These are phyloP conservation scores for Epichloe typhina DNA, from an alignment of 2,329 filamentous ascomycete genomes.

Conservation along the genomic window DNA sequence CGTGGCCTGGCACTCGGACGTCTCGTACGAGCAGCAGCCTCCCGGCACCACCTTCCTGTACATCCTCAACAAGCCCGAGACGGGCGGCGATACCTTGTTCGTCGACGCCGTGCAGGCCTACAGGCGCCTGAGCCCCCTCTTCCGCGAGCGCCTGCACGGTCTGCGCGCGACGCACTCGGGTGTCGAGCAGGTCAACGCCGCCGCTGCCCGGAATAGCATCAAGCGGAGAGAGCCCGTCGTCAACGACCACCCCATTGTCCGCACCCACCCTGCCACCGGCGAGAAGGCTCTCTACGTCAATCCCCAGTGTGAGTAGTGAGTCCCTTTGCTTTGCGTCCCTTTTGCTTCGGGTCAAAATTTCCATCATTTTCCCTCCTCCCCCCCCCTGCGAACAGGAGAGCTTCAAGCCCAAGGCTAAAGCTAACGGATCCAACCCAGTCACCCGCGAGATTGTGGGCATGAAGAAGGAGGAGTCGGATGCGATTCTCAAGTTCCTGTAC, in stretches of 20 bases:
- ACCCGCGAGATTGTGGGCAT: constrained; percentile 68
- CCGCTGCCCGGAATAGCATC: constrained; percentile 52
- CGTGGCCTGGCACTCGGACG: constrained; percentile 80
- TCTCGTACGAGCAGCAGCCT: constrained; percentile 78
- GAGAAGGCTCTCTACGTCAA: constrained; percentile 79
- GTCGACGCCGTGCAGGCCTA: constrained; percentile 71
- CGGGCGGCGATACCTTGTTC: constrained; percentile 78
- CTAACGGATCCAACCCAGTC: constrained; percentile 32
- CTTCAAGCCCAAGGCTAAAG: background rate
- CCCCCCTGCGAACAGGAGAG: background rate
- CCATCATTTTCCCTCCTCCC: too few species aligned
- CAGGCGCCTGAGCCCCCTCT: constrained; percentile 62
- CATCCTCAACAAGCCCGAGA: constrained; percentile 66
- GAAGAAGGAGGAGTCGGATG: constrained; percentile 79
- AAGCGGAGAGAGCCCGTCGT: constrained; percentile 64
- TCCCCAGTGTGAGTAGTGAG: constrained; percentile 55
- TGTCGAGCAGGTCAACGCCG: constrained; percentile 63
- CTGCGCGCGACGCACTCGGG: constrained; percentile 72
- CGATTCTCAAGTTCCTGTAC: constrained; percentile 58
- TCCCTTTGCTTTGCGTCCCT: constrained; percentile 1
- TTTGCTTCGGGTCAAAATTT: too few species aligned
- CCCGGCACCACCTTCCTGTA: constrained; percentile 86
- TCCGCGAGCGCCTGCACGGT: constrained; percentile 69
- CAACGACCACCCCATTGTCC: constrained; percentile 62
- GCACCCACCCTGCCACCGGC: constrained; percentile 70